Base-by-base conservation (phyloP, 768 basidiomycete species). In the Rhizopogon roseolus region DNA sequence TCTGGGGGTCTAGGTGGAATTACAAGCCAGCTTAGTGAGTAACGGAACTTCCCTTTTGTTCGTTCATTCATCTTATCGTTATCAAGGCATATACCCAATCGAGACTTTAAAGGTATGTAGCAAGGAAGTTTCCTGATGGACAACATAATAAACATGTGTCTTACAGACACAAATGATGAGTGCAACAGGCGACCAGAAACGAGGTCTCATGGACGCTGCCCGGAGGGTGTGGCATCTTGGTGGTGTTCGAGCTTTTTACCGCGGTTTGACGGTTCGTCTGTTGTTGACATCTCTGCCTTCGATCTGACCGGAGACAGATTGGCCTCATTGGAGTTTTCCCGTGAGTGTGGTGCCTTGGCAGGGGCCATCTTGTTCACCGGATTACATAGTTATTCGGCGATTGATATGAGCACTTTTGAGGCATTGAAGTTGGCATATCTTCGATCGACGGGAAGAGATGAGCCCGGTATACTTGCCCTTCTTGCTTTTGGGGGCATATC, bases 381-480 rank as follows among this genome's bases (percentile, higher is more conserved):
- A 42, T 37, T 52, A 48, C 65, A 10, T 40, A 88, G 87, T 54
- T 91, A 90, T 66, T 88, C 91, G 13, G 96, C 96, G 5, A 99
- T 98, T 58, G 96, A 99, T 70, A 96, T 93, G 91, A 90, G 87
- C 62, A 95, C 95, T 3, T 98, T 97, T 55, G 96, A 98, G 73
- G 92, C 93, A 2, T 82, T 99, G 53, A 98, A 98, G 68, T 75
- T 94, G 41, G 85, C 89, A 2, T 98, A 98, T 68, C 73, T 88
- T 38, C 81, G 84, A 49, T 96, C 94, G 32, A 90, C 90, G 5
- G 88, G 86, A 34, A 82, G 86, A 62, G 87, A 93, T 27, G 95
- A 99, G 66, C 93, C 96, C 0, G 90, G 91, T 2, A 83, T 94
- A 6, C 77, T 94, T 50, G 93, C 90, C 27, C 66, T 93, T 29